phyloP scores from a whole-genome alignment of 176 grass and related monocot genomes.

The Aegilops sharonensis region DNA sequence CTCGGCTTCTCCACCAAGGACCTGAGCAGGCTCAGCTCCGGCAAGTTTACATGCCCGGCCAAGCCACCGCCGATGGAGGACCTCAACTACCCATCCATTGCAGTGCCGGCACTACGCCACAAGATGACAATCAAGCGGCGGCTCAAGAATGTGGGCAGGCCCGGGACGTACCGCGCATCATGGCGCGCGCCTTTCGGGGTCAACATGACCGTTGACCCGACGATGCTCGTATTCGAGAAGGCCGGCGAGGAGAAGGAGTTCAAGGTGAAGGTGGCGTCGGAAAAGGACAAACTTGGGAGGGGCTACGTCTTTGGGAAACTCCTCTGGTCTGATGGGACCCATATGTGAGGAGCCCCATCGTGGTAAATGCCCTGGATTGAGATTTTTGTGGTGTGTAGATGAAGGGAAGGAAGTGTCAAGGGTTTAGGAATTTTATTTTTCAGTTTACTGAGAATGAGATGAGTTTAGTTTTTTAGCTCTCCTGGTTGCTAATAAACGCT shows the following conservation, averaged over 20 bases:
- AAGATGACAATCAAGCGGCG: conserved; percentile 41
- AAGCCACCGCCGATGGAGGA: conserved; percentile 38
- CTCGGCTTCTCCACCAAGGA: conserved; percentile 31
- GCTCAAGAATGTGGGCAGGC: conserved; percentile 61
- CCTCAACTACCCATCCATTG: conserved; percentile 88
- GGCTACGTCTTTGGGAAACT: conserved; percentile 68
- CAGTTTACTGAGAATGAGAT: not conserved
- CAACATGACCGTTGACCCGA: conserved; percentile 42
- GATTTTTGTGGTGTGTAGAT: not conserved
- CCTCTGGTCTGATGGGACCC: conserved; percentile 70
- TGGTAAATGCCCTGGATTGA: conserved; percentile 65
- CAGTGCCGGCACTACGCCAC: conserved; percentile 26
- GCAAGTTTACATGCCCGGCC: conserved; percentile 47
- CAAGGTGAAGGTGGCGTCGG: conserved; percentile 40
- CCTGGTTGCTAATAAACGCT: not conserved
- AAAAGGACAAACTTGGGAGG: conserved; percentile 28
- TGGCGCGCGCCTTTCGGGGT: conserved; percentile 42
- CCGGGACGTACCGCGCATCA: conserved; percentile 40
- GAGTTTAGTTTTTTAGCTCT: not conserved
- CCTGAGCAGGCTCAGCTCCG: conserved; percentile 17
- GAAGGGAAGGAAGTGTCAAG: not conserved
- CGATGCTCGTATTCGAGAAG: conserved; percentile 37
- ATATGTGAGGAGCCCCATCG: conserved; percentile 64
- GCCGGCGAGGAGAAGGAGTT: conserved; percentile 61
- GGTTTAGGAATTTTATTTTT: not conserved